Evolutionary conservation across 306 rosid genomes (phyloP).

Genomic region (Gleditsia sinensis): DNA sequence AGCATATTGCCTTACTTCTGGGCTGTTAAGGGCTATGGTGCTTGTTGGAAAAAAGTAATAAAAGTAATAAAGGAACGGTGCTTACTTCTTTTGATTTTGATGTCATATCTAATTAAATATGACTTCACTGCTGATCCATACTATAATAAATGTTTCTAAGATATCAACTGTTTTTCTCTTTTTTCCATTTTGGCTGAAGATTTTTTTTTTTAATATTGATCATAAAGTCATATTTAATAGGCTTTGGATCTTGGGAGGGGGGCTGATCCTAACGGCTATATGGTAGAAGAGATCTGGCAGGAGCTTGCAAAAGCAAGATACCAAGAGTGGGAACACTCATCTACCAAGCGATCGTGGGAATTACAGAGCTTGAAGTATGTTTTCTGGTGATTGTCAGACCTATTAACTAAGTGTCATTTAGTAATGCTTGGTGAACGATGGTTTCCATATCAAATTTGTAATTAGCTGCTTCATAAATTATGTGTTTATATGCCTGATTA

Average conservation of each 20-base stretch:
- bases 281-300: conserved; percentile 94
- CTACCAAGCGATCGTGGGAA: conserved; percentile 73
- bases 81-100: conserved; percentile 2
- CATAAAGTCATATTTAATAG: conserved; percentile 41
- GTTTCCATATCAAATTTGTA: conserved; percentile 11
- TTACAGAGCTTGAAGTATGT: conserved; percentile 67
- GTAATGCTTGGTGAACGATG: conserved; percentile 9
- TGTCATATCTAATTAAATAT: neutral
- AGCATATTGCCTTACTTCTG: neutral
- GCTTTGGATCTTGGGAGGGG: conserved; percentile 98
- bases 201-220: conserved; percentile 12
- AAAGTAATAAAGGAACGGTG: neutral
- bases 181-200: neutral
- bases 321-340: conserved; percentile 77
- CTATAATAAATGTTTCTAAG: neutral
- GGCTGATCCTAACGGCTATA: conserved; percentile 72
- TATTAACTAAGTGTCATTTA: conserved; percentile 35
- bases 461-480: neutral
- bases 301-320: conserved; percentile 89
- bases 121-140: conserved; percentile 1
- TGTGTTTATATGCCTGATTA: neutral
- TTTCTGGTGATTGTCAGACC: conserved; percentile 49
- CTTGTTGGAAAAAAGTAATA: neutral
- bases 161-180: neutral
- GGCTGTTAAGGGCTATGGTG: neutral